Evolutionary conservation across 2,329 filamentous ascomycete genomes (phyloP).

Genomic region (Diatrype stigma): DNA sequence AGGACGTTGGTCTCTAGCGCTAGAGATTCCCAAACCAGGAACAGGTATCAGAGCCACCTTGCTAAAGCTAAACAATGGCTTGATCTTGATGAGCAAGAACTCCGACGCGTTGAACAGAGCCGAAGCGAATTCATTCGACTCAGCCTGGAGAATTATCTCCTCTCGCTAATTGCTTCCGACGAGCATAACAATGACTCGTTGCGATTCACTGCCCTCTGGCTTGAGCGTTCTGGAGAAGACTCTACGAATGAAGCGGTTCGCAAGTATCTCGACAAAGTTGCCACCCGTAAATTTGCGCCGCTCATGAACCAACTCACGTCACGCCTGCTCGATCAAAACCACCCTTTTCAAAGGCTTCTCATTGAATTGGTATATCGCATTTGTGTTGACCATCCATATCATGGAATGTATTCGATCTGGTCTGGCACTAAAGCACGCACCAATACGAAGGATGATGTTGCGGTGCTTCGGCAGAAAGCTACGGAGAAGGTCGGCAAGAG

Average conservation of each 20-base stretch:
- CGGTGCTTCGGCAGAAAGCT: conserved; percentile 68
- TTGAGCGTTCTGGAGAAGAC: conserved; percentile 75
- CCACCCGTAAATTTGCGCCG: conserved; percentile 85
- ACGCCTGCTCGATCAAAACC: conserved; percentile 68
- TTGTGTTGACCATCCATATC: conserved; percentile 89
- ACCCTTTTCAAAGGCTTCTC: conserved; percentile 72
- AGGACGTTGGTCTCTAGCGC: conserved; percentile 53
- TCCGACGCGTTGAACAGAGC: conserved; percentile 70
- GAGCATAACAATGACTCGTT: conserved; percentile 85
- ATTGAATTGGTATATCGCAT: conserved; percentile 73
- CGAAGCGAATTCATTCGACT: conserved; percentile 80
- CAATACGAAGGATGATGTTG: conserved; percentile 68
- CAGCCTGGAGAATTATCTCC: conserved; percentile 88
- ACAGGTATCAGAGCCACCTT: conserved; percentile 56
- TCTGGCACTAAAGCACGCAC: conserved; percentile 68
- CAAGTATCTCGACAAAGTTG: conserved; percentile 66
- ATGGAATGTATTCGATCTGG: conserved; percentile 96
- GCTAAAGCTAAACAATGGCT: conserved; percentile 82
- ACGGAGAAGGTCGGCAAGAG: conserved; percentile 64
- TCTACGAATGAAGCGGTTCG: conserved; percentile 74
- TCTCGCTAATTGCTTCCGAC: conserved; percentile 79
- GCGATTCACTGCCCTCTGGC: conserved; percentile 90
- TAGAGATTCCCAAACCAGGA: conserved; percentile 48
- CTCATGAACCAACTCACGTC: conserved; percentile 97
- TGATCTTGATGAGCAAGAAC: conserved; percentile 83